These are phyloP conservation scores for Fagopyrum homotropicum DNA, from an alignment of 148 eudicot genomes.

Conservation along the genomic window DNA sequence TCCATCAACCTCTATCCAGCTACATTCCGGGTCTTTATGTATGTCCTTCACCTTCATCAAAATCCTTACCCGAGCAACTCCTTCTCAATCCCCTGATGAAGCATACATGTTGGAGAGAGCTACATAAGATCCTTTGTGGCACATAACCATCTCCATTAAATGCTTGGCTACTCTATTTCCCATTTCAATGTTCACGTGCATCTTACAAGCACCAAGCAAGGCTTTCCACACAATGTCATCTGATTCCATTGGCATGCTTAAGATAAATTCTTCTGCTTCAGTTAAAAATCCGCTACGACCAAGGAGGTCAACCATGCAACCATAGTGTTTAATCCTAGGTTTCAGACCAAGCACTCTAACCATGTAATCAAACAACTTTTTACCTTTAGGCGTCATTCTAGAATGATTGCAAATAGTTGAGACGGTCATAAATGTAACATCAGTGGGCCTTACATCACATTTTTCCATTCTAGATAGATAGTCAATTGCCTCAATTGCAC, in stretches of 20 bases:
- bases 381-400: slow-evolving; percentile 46
- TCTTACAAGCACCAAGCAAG: slow-evolving; percentile 58
- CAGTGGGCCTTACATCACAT: slow-evolving; percentile 33
- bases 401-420: slow-evolving; percentile 59
- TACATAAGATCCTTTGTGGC: slow-evolving; percentile 53
- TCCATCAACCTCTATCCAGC: slow-evolving; percentile 64
- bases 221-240: slow-evolving; percentile 65
- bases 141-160: slow-evolving; percentile 45
- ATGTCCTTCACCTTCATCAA: slow-evolving; percentile 44
- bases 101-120: slow-evolving; percentile 69
- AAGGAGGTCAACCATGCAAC: slow-evolving; percentile 70
- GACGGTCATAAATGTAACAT: slow-evolving; percentile 45
- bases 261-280: slow-evolving; percentile 45
- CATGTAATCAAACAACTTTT: slow-evolving; percentile 41
- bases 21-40: slow-evolving; percentile 62
- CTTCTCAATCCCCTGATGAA: slow-evolving; percentile 41
- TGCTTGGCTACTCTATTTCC: slow-evolving; percentile 38
- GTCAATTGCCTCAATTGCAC: slow-evolving; percentile 38
- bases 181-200: slow-evolving; percentile 42
- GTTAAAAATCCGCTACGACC: slow-evolving; percentile 46
- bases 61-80: slow-evolving; percentile 39
- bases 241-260: slow-evolving; percentile 48
- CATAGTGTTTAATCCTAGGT: slow-evolving; percentile 59
- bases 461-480: slow-evolving; percentile 40
- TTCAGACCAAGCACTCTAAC: slow-evolving; percentile 21